Evolutionary conservation across 805 yeast species (phyloP).

Genomic region (Lipomyces oligophaga): DNA sequence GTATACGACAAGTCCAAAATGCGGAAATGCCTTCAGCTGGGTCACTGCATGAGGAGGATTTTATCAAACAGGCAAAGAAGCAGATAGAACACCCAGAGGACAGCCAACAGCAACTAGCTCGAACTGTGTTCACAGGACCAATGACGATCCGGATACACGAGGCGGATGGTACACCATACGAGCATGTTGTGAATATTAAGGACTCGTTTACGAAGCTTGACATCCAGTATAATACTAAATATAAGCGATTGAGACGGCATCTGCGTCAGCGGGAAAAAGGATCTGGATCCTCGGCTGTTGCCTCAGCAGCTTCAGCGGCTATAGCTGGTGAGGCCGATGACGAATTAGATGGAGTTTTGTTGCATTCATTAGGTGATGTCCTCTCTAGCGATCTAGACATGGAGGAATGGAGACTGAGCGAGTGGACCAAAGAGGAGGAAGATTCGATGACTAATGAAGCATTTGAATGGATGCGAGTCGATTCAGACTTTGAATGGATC

Average conservation of each 20-base stretch:
- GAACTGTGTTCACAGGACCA: slow-evolving; percentile 74
- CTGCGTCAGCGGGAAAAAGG: slow-evolving; percentile 41
- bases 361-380: slow-evolving; percentile 73
- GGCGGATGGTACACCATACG: slow-evolving; percentile 98
- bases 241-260: slow-evolving; percentile 71
- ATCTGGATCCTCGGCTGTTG: slow-evolving; percentile 28
- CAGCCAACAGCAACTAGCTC: slow-evolving; percentile 19
- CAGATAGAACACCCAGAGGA: slow-evolving; percentile 25
- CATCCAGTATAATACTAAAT: slow-evolving; percentile 91
- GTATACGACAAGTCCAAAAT: slow-evolving; percentile 82
- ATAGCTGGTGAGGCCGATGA: slow-evolving; percentile 13
- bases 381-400: slow-evolving; percentile 58
- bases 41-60: slow-evolving; percentile 40
- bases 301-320: slow-evolving; percentile 23
- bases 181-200: slow-evolving; percentile 88
- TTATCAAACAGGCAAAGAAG: slow-evolving; percentile 42
- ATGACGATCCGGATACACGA: slow-evolving; percentile 97
- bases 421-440: slow-evolving; percentile 66
- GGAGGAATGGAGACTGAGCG: slow-evolving; percentile 66
- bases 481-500: slow-evolving; percentile 97
- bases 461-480: slow-evolving; percentile 97
- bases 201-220: slow-evolving; percentile 83
- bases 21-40: slow-evolving; percentile 46
- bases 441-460: slow-evolving; percentile 73
- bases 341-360: slow-evolving; percentile 37